Base-by-base conservation (phyloP, 139 green algal species). In the Medakamo hakoo region DNA sequence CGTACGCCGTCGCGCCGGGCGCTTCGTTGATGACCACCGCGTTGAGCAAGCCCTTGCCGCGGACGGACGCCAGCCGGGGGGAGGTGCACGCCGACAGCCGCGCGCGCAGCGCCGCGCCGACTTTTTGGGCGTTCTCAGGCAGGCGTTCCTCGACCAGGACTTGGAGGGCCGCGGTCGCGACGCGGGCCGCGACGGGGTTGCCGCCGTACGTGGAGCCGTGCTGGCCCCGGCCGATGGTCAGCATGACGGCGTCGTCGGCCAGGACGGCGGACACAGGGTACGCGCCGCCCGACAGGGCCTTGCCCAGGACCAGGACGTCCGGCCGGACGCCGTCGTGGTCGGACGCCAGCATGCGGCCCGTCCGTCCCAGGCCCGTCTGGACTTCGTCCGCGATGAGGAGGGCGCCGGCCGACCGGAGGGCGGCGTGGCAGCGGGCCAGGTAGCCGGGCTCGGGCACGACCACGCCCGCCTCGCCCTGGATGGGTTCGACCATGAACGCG, bases 401-500 rank as follows among this genome's bases (percentile, higher is more conserved):
- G n/a, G 85, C 88, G 32, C 88, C 87, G 81, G 95, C 85, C 74
- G 89, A 66, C 22, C 78, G 63, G 64, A 95, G 86, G 64, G 98
- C 73, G 57, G 81, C 55, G 40, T 93, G 73, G 0, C 74, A 78
- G 2, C 62, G 57, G 2, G 49, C 52, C 28, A 98, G 80, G 78
- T 98, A 98, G 23, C 89, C 90, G 0, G 89, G 70, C 31, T 94
- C 67, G 3, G 90, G 90, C 2, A 97, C 80, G n/a, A 97, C 81
- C 28, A 96, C 87, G 18, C 90, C 90, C 0, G 90, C 88, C 79
- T 97, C 84, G 55, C 83, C 85, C 81, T 96, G 91, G 55, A 98
- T 97, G 25, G 92, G 92, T 74, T 98, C 92, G 62, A 98, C 93
- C 83, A 98, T 93, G 80, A 95, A 98, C 0, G 82, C 92, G 40